phyloP scores from a whole-genome alignment of 2,329 filamentous ascomycete genomes.

The Westerdykella ornata region DNA sequence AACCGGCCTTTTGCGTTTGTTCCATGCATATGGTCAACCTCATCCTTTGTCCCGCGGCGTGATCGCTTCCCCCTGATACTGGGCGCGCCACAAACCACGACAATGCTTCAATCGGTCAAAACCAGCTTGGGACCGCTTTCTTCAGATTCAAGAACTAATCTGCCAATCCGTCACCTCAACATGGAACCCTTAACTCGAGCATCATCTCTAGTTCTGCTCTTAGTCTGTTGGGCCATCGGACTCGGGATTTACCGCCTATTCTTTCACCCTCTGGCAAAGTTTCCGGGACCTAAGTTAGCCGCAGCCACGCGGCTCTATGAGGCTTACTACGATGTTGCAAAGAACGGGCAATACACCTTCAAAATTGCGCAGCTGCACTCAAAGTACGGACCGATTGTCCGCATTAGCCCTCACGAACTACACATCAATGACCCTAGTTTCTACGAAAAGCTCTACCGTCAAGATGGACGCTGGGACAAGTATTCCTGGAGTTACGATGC shows the following conservation, averaged over 20 bases:
- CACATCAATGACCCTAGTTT: slow-evolving; percentile 8
- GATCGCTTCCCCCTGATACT: no score
- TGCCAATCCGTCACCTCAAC: no score
- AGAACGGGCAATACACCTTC: not conserved
- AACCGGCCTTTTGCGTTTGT: no score
- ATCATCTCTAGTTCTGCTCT: no score
- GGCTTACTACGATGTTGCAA: not conserved
- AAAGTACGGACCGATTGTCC: slow-evolving; percentile 12
- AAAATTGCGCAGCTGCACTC: slow-evolving; percentile 10
- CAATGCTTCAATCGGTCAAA: no score
- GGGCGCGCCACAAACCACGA: no score
- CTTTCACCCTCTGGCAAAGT: not conserved
- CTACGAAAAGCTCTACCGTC: slow-evolving; percentile 10
- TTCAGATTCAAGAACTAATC: no score
- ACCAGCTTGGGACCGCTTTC: no score
- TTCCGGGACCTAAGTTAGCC: slow-evolving; percentile 3
- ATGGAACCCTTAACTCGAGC: no score
- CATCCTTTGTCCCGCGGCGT: no score
- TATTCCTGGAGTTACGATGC: not conserved
- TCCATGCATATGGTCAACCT: no score
- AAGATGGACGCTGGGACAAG: not conserved
- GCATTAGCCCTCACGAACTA: slow-evolving; percentile 8
- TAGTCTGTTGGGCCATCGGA: not conserved
- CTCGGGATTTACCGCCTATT: not conserved
- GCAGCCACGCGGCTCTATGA: slow-evolving; percentile 1